Base-by-base conservation (phyloP, 2,329 filamentous ascomycete genomes). In the Fusarium devonianum region DNA sequence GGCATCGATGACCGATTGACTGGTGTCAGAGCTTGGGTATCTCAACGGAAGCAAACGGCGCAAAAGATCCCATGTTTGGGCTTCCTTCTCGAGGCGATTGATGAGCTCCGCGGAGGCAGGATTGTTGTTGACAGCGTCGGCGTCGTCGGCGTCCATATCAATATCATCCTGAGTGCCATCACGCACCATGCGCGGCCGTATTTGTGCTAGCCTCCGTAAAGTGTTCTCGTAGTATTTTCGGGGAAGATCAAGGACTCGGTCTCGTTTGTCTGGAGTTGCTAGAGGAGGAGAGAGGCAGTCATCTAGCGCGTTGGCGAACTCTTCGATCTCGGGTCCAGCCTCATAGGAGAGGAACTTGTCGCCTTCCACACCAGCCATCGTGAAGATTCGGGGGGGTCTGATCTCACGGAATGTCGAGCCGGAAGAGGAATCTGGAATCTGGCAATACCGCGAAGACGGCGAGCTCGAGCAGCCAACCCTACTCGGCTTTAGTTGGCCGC, bases 51-150 rank as follows among this genome's bases (percentile, higher is more conserved):
- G 80, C 53, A 96, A 78, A 28, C 89, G 82, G 37, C 85, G 82
- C 49, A 97, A 75, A 19, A 97, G 78, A 66, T 95, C 87, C 94
- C 94, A 99, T 0, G 92, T 94, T 64, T 95, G 90, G 29, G 86
- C 84, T 72, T 99, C 94, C 57, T 88, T 81, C 70, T 95, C 86
- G 79, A 91, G 88, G 46, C 81, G 65, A 81, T 56, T 67, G 37
- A 60, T 65, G 36, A 70, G 63, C 11, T 66, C 62, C 13, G 54
- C 54, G 29, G 62, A 63, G 49, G 58, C 59, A 34, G 51, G 56
- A 39, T 55, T 64, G 53, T 59, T 54, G 10, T 57, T 62, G 16
- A 63, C 64, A 19, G 72, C 67, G 12, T 78, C 76, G 29, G 66
- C 69, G 29, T 82, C 80, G 54, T 86, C 83, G 7, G 80, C 62